Percentiles rank a stretch among this genome's conserved stretches.
These are phyloP conservation scores for Cladosporium sp. DNA, from an alignment of 2,329 filamentous ascomycete species.

Conservation along the genomic window DNA sequence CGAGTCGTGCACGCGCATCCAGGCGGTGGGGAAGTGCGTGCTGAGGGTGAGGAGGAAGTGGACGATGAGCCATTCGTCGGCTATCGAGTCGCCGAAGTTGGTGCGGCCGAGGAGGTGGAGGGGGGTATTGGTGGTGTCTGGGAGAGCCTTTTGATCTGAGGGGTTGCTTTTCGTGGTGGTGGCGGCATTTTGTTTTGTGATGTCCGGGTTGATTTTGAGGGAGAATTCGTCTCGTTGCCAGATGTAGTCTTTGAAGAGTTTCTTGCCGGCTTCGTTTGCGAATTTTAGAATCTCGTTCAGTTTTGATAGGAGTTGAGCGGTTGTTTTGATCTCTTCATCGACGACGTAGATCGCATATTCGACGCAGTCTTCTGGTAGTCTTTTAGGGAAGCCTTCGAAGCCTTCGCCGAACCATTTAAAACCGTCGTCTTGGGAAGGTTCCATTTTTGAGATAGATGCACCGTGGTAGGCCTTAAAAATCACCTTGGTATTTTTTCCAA, in stretches of 20 bases:
- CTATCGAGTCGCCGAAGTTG: conserved; percentile 88
- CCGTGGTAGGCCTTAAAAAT: conserved; percentile 9
- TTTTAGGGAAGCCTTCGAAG: conserved; percentile 59
- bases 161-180: neutral
- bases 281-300: conserved; percentile 69
- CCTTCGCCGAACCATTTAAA: conserved; percentile 61
- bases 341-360: conserved; percentile 77
- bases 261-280: conserved; percentile 56
- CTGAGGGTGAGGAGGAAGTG: conserved; percentile 80
- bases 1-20: conserved; percentile 76
- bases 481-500: neutral
- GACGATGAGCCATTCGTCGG: conserved; percentile 96
- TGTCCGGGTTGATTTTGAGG: conserved; percentile 53
- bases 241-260: conserved; percentile 75
- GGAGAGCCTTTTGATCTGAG: conserved; percentile 46
- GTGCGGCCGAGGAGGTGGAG: conserved; percentile 61
- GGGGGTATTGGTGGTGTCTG: conserved; percentile 5
- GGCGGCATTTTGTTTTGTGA: conserved; percentile 12
- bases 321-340: conserved; percentile 44
- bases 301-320: conserved; percentile 52
- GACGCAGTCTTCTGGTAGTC: conserved; percentile 73
- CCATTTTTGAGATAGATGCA: conserved; percentile 24
- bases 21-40: conserved; percentile 63
- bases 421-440: conserved; percentile 43
- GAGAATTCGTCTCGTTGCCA: conserved; percentile 85